Percentiles rank a stretch among this genome's conserved stretches.
phyloP scores from a whole-genome alignment of 2,329 filamentous ascomycete genomes.

The Lasiodiplodia gonubiensis region DNA sequence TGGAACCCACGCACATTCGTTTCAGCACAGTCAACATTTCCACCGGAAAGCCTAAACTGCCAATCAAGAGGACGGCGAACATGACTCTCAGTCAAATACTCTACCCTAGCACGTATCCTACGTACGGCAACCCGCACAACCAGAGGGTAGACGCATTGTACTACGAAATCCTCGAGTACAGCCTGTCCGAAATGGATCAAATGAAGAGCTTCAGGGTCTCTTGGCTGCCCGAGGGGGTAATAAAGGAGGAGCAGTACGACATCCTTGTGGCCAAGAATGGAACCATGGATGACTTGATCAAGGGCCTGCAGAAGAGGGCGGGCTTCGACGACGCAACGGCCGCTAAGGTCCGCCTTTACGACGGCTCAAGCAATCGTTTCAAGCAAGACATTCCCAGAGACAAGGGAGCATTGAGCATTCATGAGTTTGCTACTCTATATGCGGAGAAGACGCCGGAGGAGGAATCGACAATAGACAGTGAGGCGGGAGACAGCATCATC shows the following conservation, averaged over 20 bases:
- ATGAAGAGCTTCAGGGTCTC: slow-evolving; percentile 85
- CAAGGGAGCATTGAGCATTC: slow-evolving; percentile 78
- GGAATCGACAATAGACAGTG: slow-evolving; percentile 56
- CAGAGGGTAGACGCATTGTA: slow-evolving; percentile 80
- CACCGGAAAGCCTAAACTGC: slow-evolving; percentile 75
- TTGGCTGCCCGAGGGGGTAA: slow-evolving; percentile 87
- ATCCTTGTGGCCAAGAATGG: slow-evolving; percentile 88
- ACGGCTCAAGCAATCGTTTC: slow-evolving; percentile 81
- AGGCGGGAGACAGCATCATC: slow-evolving; percentile 18
- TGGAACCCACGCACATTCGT: slow-evolving; percentile 84
- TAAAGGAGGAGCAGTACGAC: slow-evolving; percentile 86
- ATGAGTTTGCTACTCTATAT: slow-evolving; percentile 82
- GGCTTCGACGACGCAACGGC: slow-evolving; percentile 77
- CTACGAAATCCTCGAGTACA: slow-evolving; percentile 94
- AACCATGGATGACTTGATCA: slow-evolving; percentile 76
- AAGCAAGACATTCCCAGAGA: slow-evolving; percentile 76
- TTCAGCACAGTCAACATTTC: slow-evolving; percentile 85
- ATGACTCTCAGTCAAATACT: slow-evolving; percentile 81
- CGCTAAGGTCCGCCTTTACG: slow-evolving; percentile 78
- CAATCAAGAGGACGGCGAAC: slow-evolving; percentile 74
- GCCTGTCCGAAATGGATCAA: slow-evolving; percentile 87
- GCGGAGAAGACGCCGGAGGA: slow-evolving; percentile 81
- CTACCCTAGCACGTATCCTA: slow-evolving; percentile 69
- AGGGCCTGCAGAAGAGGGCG: slow-evolving; percentile 78
- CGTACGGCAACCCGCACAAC: slow-evolving; percentile 69